Conservation (phyloP, 1,284 basidiomycete genomes). For the Trichosporon ovoides region DNA sequence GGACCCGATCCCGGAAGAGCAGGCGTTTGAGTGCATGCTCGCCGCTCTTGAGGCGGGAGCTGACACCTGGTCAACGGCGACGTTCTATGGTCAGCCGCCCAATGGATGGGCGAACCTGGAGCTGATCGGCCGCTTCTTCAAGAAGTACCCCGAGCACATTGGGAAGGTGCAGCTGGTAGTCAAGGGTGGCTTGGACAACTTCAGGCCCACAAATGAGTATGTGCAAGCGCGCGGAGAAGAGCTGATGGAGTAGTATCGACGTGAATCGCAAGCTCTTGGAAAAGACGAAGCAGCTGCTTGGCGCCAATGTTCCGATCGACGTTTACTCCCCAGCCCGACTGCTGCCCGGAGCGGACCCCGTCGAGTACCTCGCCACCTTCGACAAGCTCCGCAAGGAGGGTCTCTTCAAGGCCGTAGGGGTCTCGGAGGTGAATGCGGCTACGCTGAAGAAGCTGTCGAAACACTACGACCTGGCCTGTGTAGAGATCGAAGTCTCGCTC, state of each 20-base stretch:
- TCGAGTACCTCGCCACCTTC: conserved; percentile 12
- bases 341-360: conserved; percentile 6
- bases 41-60: conserved; percentile 56
- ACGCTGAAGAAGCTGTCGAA: conserved; percentile 6
- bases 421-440: conserved; percentile 26
- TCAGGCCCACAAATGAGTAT: conserved; percentile 19
- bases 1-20: conserved; percentile 53
- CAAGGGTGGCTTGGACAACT: conserved; percentile 50
- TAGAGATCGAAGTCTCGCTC: conserved; percentile 57
- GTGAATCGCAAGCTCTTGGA: conserved; percentile 51
- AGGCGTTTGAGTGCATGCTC: conserved; percentile 60
- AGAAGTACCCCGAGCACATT: conserved; percentile 55
- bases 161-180: conserved; percentile 55
- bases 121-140: conserved; percentile 45
- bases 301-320: conserved; percentile 52
- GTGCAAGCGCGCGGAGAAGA: neutral
- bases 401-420: conserved; percentile 29
- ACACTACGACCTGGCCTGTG: conserved; percentile 45
- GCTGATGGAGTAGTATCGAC: conserved; percentile 39
- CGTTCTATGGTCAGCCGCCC: conserved; percentile 41
- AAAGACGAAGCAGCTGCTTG: conserved; percentile 47
- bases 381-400: conserved; percentile 34
- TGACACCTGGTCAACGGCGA: conserved; percentile 50
- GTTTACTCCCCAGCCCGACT: conserved; percentile 44
- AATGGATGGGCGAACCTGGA: conserved; percentile 36